Conservation (phyloP, 139 green algal species). For the Cymbomonas tetramitiformis region DNA sequence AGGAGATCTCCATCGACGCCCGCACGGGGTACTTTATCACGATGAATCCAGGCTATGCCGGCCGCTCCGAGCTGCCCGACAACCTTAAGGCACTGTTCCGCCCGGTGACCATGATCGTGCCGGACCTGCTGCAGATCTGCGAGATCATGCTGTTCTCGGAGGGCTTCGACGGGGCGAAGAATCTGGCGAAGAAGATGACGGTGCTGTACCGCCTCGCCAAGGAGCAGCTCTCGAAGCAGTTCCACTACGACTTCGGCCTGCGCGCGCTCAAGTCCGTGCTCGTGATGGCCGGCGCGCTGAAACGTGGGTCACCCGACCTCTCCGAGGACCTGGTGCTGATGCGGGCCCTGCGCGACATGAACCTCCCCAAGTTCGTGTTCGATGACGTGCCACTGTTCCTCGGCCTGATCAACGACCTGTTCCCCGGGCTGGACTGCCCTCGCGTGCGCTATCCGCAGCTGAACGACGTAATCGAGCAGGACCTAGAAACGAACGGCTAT, state of each 20-base stretch:
- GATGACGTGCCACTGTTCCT: conserved; percentile 76
- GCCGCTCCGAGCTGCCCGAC: conserved; percentile 58
- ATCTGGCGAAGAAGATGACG: conserved; percentile 75
- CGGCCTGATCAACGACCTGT: conserved; percentile 59
- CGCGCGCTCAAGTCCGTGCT: conserved; percentile 64
- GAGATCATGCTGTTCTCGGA: conserved; percentile 77
- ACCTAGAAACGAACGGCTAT: conserved; percentile 35
- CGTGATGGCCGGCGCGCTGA: conserved; percentile 66
- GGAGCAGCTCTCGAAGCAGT: conserved; percentile 71
- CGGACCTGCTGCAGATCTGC: conserved; percentile 62
- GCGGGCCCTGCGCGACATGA: conserved; percentile 74
- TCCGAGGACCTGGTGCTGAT: conserved; percentile 62
- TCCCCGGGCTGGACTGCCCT: conserved; percentile 40
- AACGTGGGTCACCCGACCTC: conserved; percentile 56
- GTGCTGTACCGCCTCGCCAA: conserved; percentile 68
- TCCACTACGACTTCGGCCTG: conserved; percentile 76
- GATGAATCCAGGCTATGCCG: conserved; percentile 72
- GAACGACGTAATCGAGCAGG: conserved; percentile 66
- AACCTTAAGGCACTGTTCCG: conserved; percentile 61
- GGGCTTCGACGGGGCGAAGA: conserved; percentile 60
- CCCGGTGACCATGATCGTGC: conserved; percentile 63
- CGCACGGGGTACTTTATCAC: conserved; percentile 73
- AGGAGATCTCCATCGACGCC: conserved; percentile 50
- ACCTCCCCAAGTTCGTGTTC: conserved; percentile 75
- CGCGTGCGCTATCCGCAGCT: conserved; percentile 51